phyloP scores from a whole-genome alignment of 176 grass and related monocot species.

The Raddia guianensis region DNA sequence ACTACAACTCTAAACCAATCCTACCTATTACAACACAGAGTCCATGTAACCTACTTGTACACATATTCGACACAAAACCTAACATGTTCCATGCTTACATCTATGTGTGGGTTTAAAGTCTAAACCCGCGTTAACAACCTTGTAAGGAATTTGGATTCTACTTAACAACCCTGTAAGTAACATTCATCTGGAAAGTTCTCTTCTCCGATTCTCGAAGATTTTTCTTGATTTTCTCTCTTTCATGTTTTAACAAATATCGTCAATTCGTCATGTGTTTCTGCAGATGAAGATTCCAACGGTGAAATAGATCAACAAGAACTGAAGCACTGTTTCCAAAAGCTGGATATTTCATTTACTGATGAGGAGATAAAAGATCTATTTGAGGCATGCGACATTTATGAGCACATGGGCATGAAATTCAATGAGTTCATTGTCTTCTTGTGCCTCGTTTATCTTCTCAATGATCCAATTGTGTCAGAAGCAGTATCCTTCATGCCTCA shows the following conservation, averaged over 20 bases:
- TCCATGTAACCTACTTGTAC: too few relatives aligned
- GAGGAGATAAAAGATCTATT: conserved; percentile 86
- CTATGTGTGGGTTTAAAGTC: neutral
- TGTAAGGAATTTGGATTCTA: neutral
- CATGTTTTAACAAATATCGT: neutral
- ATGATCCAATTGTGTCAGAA: conserved; percentile 74
- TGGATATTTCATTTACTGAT: conserved; percentile 72
- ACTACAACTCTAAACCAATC: too few relatives aligned
- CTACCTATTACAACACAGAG: too few relatives aligned
- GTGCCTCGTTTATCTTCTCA: conserved; percentile 98
- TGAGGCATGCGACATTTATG: conserved; percentile 86
- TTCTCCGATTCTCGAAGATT: neutral
- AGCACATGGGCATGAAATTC: conserved; percentile 94
- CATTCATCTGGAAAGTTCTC: neutral
- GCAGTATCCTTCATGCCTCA: conserved; percentile 74
- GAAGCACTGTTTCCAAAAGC: conserved; percentile 85
- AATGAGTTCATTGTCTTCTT: conserved; percentile 99
- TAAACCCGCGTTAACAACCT: neutral
- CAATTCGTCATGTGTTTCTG: neutral
- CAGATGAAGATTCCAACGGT: conserved; percentile 99
- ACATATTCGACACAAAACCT: too few relatives aligned
- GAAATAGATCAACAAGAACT: conserved; percentile 91
- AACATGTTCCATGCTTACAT: neutral
- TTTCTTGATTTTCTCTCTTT: neutral
- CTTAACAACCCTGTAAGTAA: neutral